A percentile compares a stretch with the other conserved stretches of the same genome.
phyloP scores from a whole-genome alignment of 768 basidiomycete species.

The Boletus rufocinnamomeus region DNA sequence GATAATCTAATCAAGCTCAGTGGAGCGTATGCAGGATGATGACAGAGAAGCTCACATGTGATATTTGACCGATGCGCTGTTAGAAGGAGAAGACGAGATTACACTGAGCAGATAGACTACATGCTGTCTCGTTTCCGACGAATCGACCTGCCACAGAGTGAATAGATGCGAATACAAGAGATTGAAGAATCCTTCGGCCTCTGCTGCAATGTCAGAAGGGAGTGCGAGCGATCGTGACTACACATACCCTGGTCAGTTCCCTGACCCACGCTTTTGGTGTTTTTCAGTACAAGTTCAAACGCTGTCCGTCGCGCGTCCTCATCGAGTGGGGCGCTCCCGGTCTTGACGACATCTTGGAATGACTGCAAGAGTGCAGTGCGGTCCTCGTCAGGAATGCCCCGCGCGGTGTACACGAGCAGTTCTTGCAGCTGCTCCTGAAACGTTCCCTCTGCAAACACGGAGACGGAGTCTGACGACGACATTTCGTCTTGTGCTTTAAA shows the following conservation, averaged over 20 bases:
- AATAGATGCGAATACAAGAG: conserved; percentile 75
- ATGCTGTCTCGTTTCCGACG: conserved; percentile 55
- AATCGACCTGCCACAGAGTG: conserved; percentile 54
- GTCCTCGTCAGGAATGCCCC: conserved; percentile 68
- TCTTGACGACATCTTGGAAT: conserved; percentile 61
- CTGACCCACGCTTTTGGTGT: conserved; percentile 71
- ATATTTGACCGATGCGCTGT: conserved; percentile 64
- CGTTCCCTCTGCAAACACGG: conserved; percentile 86
- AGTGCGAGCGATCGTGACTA: neutral
- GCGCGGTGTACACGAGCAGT: conserved; percentile 71
- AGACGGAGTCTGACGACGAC: conserved; percentile 72
- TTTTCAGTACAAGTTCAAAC: conserved; percentile 58
- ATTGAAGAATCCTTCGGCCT: conserved; percentile 89
- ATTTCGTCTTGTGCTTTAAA: conserved; percentile 42
- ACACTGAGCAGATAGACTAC: conserved; percentile 51
- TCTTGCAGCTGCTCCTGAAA: conserved; percentile 86
- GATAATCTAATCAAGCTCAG: conserved; percentile 54
- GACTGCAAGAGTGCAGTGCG: conserved; percentile 61
- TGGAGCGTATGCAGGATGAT: neutral
- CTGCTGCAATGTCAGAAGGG: conserved; percentile 37
- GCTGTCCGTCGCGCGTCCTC: conserved; percentile 52
- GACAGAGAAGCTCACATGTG: conserved; percentile 53
- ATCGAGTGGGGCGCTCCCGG: conserved; percentile 56
- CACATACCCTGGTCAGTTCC: conserved; percentile 73
- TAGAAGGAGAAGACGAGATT: conserved; percentile 55